A percentile compares a stretch with the other conserved stretches of the same genome.
phyloP scores from a whole-genome alignment of 2,329 filamentous ascomycete genomes.

The Beauveria asiatica region DNA sequence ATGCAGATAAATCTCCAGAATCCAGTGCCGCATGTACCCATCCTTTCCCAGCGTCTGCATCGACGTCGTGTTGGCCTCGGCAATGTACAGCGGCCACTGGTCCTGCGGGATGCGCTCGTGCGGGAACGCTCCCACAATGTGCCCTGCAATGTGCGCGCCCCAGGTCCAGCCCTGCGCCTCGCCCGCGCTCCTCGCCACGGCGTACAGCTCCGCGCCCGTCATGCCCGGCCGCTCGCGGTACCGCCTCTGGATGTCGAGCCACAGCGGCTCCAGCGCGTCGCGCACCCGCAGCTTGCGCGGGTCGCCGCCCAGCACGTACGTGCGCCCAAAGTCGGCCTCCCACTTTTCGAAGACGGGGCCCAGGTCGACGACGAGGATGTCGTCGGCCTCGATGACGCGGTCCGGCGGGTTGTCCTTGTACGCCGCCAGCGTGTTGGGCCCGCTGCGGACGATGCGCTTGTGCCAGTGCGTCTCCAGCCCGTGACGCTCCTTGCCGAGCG shows the following conservation, averaged over 20 bases:
- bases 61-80: conserved; percentile 31
- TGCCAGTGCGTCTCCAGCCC: conserved; percentile 42
- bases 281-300: conserved; percentile 34
- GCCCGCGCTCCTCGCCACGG: conserved; percentile 31
- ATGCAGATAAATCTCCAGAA: conserved; percentile 39
- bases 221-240: conserved; percentile 33
- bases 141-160: conserved; percentile 36
- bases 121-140: conserved; percentile 41
- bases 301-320: conserved; percentile 40
- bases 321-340: conserved; percentile 46
- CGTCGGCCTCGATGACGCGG: conserved; percentile 36
- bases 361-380: conserved; percentile 43
- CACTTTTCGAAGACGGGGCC: conserved; percentile 44
- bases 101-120: conserved; percentile 43
- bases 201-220: conserved; percentile 39
- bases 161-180: conserved; percentile 33
- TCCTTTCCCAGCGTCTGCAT: conserved; percentile 32
- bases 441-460: conserved; percentile 41
- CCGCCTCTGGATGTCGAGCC: conserved; percentile 33
- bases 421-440: conserved; percentile 38
- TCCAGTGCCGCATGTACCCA: conserved; percentile 38
- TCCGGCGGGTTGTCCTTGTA: conserved; percentile 42
- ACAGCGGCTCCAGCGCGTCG: conserved; percentile 38
- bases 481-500: conserved; percentile 20
- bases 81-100: conserved; percentile 35